These are phyloP conservation scores for Strobilomyces confusus DNA, from an alignment of 768 basidiomycete species.

Conservation along the genomic window DNA sequence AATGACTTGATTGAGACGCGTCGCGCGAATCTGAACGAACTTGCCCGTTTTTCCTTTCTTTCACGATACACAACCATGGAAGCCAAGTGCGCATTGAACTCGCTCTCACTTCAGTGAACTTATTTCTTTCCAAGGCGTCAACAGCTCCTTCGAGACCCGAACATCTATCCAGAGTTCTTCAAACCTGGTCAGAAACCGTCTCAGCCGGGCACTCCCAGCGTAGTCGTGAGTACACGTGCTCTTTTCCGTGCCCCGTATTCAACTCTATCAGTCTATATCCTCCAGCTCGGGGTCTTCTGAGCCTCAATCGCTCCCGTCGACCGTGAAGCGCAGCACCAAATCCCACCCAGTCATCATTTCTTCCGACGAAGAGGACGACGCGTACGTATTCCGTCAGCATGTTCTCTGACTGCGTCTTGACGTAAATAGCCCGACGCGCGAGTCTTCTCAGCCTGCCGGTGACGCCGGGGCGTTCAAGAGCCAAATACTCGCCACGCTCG, in stretches of 20 bases:
- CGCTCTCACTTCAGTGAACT: not conserved
- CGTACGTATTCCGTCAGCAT: constrained; percentile 2
- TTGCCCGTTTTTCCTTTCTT: not conserved
- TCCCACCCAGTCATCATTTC: constrained; percentile 25
- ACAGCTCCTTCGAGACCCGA: constrained; percentile 25
- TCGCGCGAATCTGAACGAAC: constrained; percentile 12
- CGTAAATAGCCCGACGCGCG: constrained; percentile 4
- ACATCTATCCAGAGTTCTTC: constrained; percentile 28
- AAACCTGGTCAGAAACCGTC: constrained; percentile 19
- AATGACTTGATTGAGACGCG: constrained; percentile 19
- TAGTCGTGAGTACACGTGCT: constrained; percentile 19
- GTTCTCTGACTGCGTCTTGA: constrained; percentile 1
- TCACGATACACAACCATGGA: constrained; percentile 23
- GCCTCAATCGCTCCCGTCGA: constrained; percentile 17
- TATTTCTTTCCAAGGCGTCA: constrained; percentile 18
- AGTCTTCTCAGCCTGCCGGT: not conserved
- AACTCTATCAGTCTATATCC: constrained; percentile 20
- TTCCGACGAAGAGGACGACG: constrained; percentile 27
- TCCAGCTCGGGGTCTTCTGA: constrained; percentile 21
- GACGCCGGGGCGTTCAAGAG: constrained; percentile 6
- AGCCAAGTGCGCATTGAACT: constrained; percentile 16
- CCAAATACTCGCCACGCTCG: constrained; percentile 20
- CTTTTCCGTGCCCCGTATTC: not conserved
- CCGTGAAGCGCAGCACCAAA: constrained; percentile 4
- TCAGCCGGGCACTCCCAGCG: constrained; percentile 1